Evolutionary conservation across 2,329 filamentous ascomycete genomes (phyloP), one percentile per base, ranked within the genome.

Genomic region (Aspergillus nomiae): DNA sequence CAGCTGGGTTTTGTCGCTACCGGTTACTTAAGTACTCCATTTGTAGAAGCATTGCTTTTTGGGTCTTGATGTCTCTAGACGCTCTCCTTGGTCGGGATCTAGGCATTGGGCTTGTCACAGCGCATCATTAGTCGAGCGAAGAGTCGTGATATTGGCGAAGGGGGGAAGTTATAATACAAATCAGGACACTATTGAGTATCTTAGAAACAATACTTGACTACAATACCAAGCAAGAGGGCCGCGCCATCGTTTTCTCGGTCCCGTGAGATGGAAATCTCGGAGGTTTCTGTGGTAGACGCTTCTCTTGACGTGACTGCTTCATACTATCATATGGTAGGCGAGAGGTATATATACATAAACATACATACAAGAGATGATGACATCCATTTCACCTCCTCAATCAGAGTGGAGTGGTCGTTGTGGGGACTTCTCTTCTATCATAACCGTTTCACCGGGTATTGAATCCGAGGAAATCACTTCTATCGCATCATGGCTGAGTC

Each of bases 361-460:
- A 46, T 58, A 48, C 56, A 58, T 58, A 58, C 56, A 58, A 43
- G 56, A 48, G 28, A 58, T 43, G 55, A 45, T 58, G 21, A 28
- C 51, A 55, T 55, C 34, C 51, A 55, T 11, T 55, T 55, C 51
- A 55, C 51, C 30, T 55, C 14, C 32, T 54, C 19, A 36, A 26
- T 55, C n/a, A 55, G 51, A 55, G 51, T 38, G 51, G 51, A 36
- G 51, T 36, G 30, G 32, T 55, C 30, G 21, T 55, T 19, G 30
- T 26, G 51, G 7, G 51, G 51, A 28, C 12, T 55, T 55, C 51
- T 24, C 51, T 54, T 54, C 51, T 55, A 55, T 55, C 51, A 55
- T 36, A 58, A 41, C 19, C 56, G 41, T 46, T 45, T 46, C 41
- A 14, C 26, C 38, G n/a, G 36, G 12, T 43, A 28, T 48, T 24